phyloP scores from a whole-genome alignment of 768 basidiomycete genomes.

The Psilocybe azurescens region DNA sequence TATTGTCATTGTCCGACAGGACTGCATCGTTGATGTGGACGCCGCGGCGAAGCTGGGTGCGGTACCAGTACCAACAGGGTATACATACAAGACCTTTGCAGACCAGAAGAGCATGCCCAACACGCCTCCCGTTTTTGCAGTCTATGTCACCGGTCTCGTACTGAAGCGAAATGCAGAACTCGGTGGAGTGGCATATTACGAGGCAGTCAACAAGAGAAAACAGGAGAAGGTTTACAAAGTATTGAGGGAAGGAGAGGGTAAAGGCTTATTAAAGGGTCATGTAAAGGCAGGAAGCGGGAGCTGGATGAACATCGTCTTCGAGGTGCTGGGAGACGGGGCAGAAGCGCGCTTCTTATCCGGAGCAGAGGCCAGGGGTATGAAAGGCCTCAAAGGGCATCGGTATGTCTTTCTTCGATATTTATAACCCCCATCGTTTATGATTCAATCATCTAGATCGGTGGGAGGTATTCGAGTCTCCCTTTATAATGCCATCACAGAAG shows the following conservation, averaged over 20 bases:
- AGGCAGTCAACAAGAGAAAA: slow-evolving; percentile 72
- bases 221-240: slow-evolving; percentile 76
- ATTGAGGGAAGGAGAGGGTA: slow-evolving; percentile 70
- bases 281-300: slow-evolving; percentile 81
- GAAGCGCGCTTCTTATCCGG: slow-evolving; percentile 80
- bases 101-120: slow-evolving; percentile 84
- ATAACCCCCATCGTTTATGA: slow-evolving; percentile 2
- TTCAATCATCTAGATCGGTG: slow-evolving; percentile 47
- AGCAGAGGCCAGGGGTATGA: slow-evolving; percentile 81
- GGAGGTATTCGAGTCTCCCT: slow-evolving; percentile 85
- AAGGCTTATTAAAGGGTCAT: slow-evolving; percentile 72
- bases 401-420: slow-evolving; percentile 39
- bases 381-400: slow-evolving; percentile 92
- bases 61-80: slow-evolving; percentile 72
- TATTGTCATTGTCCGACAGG: slow-evolving; percentile 92
- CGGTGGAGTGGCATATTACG: slow-evolving; percentile 72
- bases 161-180: slow-evolving; percentile 68
- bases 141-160: slow-evolving; percentile 91
- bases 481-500: slow-evolving; percentile 88
- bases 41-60: slow-evolving; percentile 77
- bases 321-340: slow-evolving; percentile 70
- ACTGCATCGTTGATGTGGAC: slow-evolving; percentile 91
- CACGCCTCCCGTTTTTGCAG: slow-evolving; percentile 90
- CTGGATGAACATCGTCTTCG: slow-evolving; percentile 97
- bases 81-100: slow-evolving; percentile 85